Base-by-base conservation (phyloP, 257 asterid species). In the Linaria vulgaris region DNA sequence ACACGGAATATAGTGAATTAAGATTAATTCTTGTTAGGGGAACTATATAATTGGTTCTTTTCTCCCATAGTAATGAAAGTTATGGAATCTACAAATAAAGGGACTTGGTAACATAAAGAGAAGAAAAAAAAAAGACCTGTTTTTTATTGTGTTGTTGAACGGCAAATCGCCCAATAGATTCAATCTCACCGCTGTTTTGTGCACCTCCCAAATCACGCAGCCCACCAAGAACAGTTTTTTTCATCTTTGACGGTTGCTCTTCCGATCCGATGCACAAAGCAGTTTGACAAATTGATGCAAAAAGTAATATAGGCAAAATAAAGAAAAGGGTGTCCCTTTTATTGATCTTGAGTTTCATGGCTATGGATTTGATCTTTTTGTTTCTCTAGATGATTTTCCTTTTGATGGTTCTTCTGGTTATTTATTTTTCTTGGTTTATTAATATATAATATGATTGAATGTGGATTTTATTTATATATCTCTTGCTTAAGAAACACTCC, bases 161-260 rank as follows among this genome's bases (percentile, higher is more conserved):
- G 50, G 87, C 85, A 44, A 78, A 83, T 21, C 87, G 79, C 3
- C 80, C 85, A 12, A 83, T 53, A 45, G 53, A 63, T 59, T 74
- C 83, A 24, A 80, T 61, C 20, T 80, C 83, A 1, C 59, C 75
- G 25, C 51, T 51, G 66, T 73, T 80, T 31, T 52, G 67, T 52
- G 6, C 41, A 34, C 70, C 74, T 3, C 19, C 43, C 37, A 25
- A 64, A 66, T 67, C 53, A 39, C 63, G 59, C 13, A 43, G 21
- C 23, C 88, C 85, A 11, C 85, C 91, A 21, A 68, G 64, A 38
- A 30, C n/a, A 11, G 6, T 4, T 34, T 7, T 34, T 64, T 38
- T 76, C 81, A 62, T 69, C 39, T 43, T 55, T 11, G 43, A 30
- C 53, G 46, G 27, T 39, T 12, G 49, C 41, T 60, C 74, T 37